Evolutionary conservation across 306 rosid genomes (phyloP), one percentile per base, ranked within the genome.

Genomic region (Inga laurina): DNA sequence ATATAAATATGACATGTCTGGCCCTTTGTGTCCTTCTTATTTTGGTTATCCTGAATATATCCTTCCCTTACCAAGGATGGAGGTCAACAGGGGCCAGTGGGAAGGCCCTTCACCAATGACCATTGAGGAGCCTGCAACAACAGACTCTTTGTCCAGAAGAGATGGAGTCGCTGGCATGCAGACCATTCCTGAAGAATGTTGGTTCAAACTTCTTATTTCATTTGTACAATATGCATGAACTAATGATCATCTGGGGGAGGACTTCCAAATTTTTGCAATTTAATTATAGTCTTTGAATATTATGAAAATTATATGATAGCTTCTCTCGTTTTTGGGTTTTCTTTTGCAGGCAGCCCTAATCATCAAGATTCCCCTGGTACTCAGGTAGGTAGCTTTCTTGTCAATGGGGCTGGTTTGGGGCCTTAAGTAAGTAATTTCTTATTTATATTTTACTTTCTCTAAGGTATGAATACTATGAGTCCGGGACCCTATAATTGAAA

Each of bases 111-210:
- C 92, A 1, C 67, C 82, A 73, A 82, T 85, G 78, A 82, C 84
- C 76, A n/a, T 87, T 12, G 97, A 87, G 84, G 90, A 90, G 72
- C 87, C 89, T 22, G 88, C 90, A 84, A 79, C 90, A 24, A 21
- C 88, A 19, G 90, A 87, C 61, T 82, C 91, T 49, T 92, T 87
- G n/a, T 87, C 88, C 32, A 90, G 83, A 80, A 94, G 90, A 67
- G 95, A 92, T 67, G 94, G 87, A 27, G 87, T 43, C 43, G 57
- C 72, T 4, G 90, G 82, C 87, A 87, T 76, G 88, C 93, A 93
- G 79, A 84, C 91, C 37, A 86, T 86, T 66, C 93, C 96, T 1
- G 99, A 93, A 88, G 98, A 93, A 89, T 89, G 98, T 95, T 76
- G 89, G 97, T 91, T 67, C 27, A 77, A 78, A 61, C 49, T 71